phyloP scores from a whole-genome alignment of 805 yeast species.

The Maudiozyma turicensis region DNA sequence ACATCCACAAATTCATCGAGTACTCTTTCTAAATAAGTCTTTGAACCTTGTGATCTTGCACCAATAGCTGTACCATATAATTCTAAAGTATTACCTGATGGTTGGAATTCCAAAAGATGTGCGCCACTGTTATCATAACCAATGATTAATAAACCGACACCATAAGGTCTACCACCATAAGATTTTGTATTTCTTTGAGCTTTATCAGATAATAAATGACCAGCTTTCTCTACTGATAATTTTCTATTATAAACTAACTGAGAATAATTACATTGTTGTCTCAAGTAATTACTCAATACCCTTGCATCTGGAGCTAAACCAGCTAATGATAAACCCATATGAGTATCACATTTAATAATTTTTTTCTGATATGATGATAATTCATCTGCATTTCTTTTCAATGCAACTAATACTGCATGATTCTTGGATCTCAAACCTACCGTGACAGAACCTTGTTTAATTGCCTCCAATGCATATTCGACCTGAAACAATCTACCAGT shows the following conservation, averaged over 20 bases:
- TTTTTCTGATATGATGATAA: slow-evolving; percentile 95
- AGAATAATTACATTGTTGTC: slow-evolving; percentile 86
- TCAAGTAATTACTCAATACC: slow-evolving; percentile 75
- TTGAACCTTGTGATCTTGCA: slow-evolving; percentile 96
- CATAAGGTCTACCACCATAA: slow-evolving; percentile 95
- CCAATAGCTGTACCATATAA: slow-evolving; percentile 94
- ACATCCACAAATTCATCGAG: slow-evolving; percentile 55
- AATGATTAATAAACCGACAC: slow-evolving; percentile 84
- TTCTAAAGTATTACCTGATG: slow-evolving; percentile 88
- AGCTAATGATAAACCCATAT: slow-evolving; percentile 90
- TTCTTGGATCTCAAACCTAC: slow-evolving; percentile 83
- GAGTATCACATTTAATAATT: slow-evolving; percentile 82
- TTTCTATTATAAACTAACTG: slow-evolving; percentile 81
- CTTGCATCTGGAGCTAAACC: slow-evolving; percentile 98
- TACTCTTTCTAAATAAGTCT: slow-evolving; percentile 88
- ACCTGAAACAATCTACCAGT: slow-evolving; percentile 97
- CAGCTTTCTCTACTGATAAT: slow-evolving; percentile 73
- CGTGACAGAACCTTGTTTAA: slow-evolving; percentile 96
- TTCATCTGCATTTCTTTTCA: slow-evolving; percentile 95
- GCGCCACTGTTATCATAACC: slow-evolving; percentile 94
- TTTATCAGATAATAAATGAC: slow-evolving; percentile 80
- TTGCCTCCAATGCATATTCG: slow-evolving; percentile 94
- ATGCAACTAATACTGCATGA: slow-evolving; percentile 85
- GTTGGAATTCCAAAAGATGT: slow-evolving; percentile 89
- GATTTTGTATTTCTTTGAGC: slow-evolving; percentile 96